Evolutionary conservation across 2,329 filamentous ascomycete genomes (phyloP), one percentile per base, ranked within the genome.

Genomic region (Eurotiales sp.): DNA sequence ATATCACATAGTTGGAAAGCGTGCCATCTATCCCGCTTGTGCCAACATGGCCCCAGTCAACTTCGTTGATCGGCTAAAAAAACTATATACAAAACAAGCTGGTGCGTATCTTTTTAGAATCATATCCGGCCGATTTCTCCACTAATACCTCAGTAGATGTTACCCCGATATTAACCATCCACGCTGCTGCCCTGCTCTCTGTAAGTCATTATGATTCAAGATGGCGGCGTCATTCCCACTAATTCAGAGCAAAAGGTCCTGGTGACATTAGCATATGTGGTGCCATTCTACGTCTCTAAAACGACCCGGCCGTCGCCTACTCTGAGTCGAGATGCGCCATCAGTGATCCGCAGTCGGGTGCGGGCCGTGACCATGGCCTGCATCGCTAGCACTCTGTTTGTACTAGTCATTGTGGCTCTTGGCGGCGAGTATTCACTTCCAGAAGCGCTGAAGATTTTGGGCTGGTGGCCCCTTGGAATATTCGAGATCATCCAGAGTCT

Each of bases 241-340:
- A 32, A 55, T 46, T 41, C 7, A 17, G 3, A 22, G 10, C 15
- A 27, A 44, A 50, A 88, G 88, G 73, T 91, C 56, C 70, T 85
- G 55, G 95, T 95, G 72, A 95, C 90, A n/a, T 69, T 90, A 60
- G 73, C 90, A 73, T 99, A 97, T 73, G 88, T 99, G 61, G 75
- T 88, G 3, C 92, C 93, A 21, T 90, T 97, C 71, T 96, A 99
- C 75, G 77, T 92, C 56, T 93, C 86, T 17, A 71, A 83, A 3
- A 79, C 83, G 17, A 95, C 92, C 4, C 83, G 91, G 47, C 90
- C 91, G 6, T 93, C 89, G 7, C 80, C 83, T 22, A 82, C 79
- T 50, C 80, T 95, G 23, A 88, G 88, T 55, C 85, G 93, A 64
- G 91, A 97, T 80, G 86, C 89, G 23, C 90, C 91, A 8, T 86